A percentile compares a stretch with the other conserved stretches of the same genome.
These are phyloP conservation scores for Neoarthrinium moseri DNA, from an alignment of 2,329 filamentous ascomycete genomes.

Conservation along the genomic window DNA sequence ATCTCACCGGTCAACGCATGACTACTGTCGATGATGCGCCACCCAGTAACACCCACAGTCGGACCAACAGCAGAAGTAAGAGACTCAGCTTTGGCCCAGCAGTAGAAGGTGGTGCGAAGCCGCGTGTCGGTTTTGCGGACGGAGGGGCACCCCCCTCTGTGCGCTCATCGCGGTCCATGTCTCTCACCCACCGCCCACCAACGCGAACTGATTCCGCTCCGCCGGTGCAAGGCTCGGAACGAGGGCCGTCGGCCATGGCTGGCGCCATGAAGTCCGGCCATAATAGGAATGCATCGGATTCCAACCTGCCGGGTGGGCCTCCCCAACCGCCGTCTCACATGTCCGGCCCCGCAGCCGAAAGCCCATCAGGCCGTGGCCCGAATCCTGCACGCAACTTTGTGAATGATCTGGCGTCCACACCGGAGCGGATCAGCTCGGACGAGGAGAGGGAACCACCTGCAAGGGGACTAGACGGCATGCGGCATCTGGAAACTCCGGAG, in stretches of 20 bases:
- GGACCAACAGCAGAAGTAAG: conserved; percentile 58
- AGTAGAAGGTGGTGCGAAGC: conserved; percentile 31
- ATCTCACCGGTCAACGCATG: conserved; percentile 80
- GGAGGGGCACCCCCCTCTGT: conserved; percentile 41
- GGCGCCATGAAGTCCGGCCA: conserved; percentile 33
- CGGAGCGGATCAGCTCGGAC: conserved; percentile 57
- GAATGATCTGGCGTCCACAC: conserved; percentile 44
- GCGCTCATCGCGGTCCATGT: conserved; percentile 53
- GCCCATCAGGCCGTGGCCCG: conserved; percentile 31
- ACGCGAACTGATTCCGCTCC: conserved; percentile 51
- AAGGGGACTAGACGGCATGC: conserved; percentile 53
- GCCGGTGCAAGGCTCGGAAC: conserved; percentile 38
- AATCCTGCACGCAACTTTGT: conserved; percentile 37
- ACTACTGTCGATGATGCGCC: conserved; percentile 55
- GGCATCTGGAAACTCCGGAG: conserved; percentile 63
- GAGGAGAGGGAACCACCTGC: conserved; percentile 49
- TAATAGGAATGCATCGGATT: conserved; percentile 48
- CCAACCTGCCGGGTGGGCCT: conserved; percentile 26
- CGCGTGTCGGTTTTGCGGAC: conserved; percentile 59
- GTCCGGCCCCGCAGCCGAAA: conserved; percentile 22
- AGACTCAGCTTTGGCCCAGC: conserved; percentile 51
- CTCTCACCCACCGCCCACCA: conserved; percentile 37
- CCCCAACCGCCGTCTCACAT: conserved; percentile 22
- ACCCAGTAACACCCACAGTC: conserved; percentile 40
- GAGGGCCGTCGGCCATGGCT: conserved; percentile 31